A percentile compares a stretch with the other conserved stretches of the same genome.
These are phyloP conservation scores for Lasiosphaeris hirsuta DNA, from an alignment of 495 filamentous ascomycete species.

Conservation along the genomic window DNA sequence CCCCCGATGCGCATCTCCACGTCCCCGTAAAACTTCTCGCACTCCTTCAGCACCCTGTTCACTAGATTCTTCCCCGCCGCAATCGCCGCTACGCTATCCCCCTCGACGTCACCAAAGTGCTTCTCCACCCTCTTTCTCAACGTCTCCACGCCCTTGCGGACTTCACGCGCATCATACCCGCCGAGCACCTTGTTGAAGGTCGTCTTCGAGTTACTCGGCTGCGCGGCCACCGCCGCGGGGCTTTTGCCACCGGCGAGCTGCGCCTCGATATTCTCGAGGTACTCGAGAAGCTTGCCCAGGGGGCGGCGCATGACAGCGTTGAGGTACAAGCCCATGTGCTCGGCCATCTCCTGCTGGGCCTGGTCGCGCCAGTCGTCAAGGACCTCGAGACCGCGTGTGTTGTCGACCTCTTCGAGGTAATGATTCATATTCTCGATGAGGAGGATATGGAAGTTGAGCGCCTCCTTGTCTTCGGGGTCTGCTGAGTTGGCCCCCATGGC, in stretches of 20 bases:
- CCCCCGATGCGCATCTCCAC: conserved; percentile 66
- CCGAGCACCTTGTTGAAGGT: conserved; percentile 82
- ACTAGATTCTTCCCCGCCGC: conserved; percentile 53
- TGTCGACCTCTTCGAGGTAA: conserved; percentile 84
- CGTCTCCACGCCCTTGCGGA: conserved; percentile 78
- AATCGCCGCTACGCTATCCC: conserved; percentile 4
- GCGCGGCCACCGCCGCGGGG: conserved; percentile 55
- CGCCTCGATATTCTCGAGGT: conserved; percentile 77
- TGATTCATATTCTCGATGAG: conserved; percentile 99
- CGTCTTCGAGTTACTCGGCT: conserved; percentile 72
- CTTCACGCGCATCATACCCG: conserved; percentile 74
- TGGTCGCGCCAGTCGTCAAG: conserved; percentile 76
- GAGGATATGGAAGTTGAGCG: conserved; percentile 92
- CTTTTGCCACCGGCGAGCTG: conserved; percentile 53
- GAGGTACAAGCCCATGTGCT: conserved; percentile 84
- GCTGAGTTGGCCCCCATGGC: conserved; percentile 36
- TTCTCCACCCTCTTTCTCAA: conserved; percentile 90
- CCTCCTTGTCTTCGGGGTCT: conserved; percentile 87
- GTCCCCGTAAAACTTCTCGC: conserved; percentile 72
- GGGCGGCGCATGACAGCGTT: conserved; percentile 84
- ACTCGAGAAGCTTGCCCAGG: conserved; percentile 84
- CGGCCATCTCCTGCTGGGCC: conserved; percentile 73
- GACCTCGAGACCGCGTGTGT: conserved; percentile 63
- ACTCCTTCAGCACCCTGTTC: conserved; percentile 71
- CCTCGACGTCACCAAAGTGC: conserved; percentile 87